Evolutionary conservation across 139 green algal genomes (phyloP), one percentile per base, ranked within the genome.

Genomic region (Limnomonas spitsbergensis): DNA sequence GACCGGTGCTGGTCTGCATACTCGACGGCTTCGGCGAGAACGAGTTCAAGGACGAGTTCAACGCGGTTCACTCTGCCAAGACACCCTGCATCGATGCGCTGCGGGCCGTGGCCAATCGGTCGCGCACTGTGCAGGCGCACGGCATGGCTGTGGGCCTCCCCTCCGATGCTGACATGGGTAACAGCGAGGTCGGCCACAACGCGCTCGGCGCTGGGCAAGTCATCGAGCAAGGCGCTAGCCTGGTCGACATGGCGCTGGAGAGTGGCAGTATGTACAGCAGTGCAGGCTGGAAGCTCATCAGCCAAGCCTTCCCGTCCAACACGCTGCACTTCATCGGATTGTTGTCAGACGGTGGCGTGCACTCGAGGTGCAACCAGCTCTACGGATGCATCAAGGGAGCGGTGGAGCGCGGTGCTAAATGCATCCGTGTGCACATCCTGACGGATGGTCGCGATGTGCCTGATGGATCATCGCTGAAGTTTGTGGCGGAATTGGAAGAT

Each of bases 271-370:
- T 97, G 67, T 98, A 95, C 78, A 73, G 82, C 67, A 85, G 85
- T 52, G 85, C 90, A 2, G 94, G 95, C 47, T 98, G 91, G 89
- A 94, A 94, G 78, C 82, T 93, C 38, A 90, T 98, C 40, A 83
- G 83, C 54, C 34, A 85, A n/a, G 83, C 89, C 26, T 95, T 98
- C 52, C 80, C 82, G 14, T 69, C 76, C n/a, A 85, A 95, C 88
- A 98, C 95, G 2, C 78, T 98, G 38, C 95, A 99, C 84, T 91
- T 99, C 80, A 97, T 99, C 66, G 93, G 94, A 47, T 91, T 99
- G 53, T 88, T 98, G 38, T 95, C 88, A 20, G 91, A 98, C 82
- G 95, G 95, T 66, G 95, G 95, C 31, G 95, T 98, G 81, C 95
- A 98, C 89, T 94, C 89, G 9, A 87, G 95, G 75, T 91, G 86